Evolutionary conservation across 208 protist species (phyloP), one percentile per base, ranked within the genome.

Genomic region (Angomonas ambiguus): DNA sequence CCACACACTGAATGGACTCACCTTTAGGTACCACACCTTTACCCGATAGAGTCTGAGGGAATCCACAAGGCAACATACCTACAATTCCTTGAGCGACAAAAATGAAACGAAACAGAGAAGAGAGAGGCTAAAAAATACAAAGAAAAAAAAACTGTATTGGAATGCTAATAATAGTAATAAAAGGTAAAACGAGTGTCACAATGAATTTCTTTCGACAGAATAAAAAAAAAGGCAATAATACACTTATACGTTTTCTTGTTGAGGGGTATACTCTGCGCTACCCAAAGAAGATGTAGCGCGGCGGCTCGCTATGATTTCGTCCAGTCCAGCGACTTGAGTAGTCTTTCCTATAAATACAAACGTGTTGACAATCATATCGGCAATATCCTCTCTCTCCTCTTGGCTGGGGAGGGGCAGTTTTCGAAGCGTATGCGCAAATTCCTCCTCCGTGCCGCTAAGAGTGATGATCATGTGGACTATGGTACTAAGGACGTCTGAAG

Each of bases 281-380:
- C 68, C 71, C 55, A 77, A 62, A 18, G 67, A 77, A 57, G 66
- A 72, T 11, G 41, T 24, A 4, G 82, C 80, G 55, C 85, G 91
- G 28, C 80, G 79, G 18, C 79, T 82, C 22, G 72, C 62, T 32
- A 92, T 92, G 35, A 82, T 64, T 2, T 89, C 79, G 63, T 95
- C 89, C 4, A 95, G 66, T 27, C 75, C 75, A 20, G 64, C 41
- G 42, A 95, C 55, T 11, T 78, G 75, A 2, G 86, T 87, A 27
- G 69, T 66, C 69, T 95, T 95, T 48, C 79, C 69, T 71, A 92
- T 77, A 27, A 80, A 83, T 55, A 76, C 82, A 59, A 95, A 88
- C 4, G 85, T 77, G 35, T 92, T 86, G 55, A 95, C 71, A 63
- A 95, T 70, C 0, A 91, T 76, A 11, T 33, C 65, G n/a, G 86